Conservation (phyloP, 495 filamentous ascomycete genomes). For the Durotheca rogersii region DNA sequence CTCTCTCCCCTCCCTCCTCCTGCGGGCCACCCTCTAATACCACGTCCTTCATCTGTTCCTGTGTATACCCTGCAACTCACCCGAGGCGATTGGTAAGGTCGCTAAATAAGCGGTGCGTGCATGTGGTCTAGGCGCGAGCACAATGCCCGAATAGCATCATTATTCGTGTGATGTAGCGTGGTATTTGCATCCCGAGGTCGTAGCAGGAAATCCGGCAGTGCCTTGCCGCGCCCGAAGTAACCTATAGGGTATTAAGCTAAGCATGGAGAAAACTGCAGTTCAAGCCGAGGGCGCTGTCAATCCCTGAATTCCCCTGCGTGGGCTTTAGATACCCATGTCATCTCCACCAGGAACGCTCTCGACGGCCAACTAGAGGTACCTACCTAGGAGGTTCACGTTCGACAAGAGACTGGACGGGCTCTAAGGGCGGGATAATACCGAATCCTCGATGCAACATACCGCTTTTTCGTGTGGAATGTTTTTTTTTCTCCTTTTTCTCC, state of each 20-base stretch:
- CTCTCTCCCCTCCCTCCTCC: too few relatives aligned
- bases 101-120: slow-evolving; percentile 1
- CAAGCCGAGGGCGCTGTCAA: slow-evolving; percentile 30
- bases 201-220: slow-evolving; percentile 33
- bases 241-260: slow-evolving; percentile 34
- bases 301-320: slow-evolving; percentile 30
- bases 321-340: slow-evolving; percentile 22
- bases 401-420: slow-evolving; percentile 5
- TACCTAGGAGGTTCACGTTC: slow-evolving; percentile 22
- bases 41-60: slow-evolving; percentile 18
- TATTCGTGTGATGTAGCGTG: slow-evolving; percentile 14
- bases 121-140: slow-evolving; percentile 7
- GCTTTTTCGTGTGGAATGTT: slow-evolving; percentile 21
- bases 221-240: slow-evolving; percentile 21
- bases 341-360: slow-evolving; percentile 27
- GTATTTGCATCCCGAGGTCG: slow-evolving; percentile 2
- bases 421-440: slow-evolving; percentile 1
- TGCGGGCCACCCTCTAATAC: too few relatives aligned
- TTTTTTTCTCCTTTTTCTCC: too few relatives aligned
- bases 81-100: slow-evolving; percentile 8
- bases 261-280: slow-evolving; percentile 32
- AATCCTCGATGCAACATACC: slow-evolving; percentile 27
- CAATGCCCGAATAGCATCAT: slow-evolving; percentile 22
- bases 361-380: slow-evolving; percentile 32
- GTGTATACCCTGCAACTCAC: slow-evolving; percentile 1